phyloP scores from a whole-genome alignment of 176 grass and related monocot genomes.

The Cenchrus americanus region DNA sequence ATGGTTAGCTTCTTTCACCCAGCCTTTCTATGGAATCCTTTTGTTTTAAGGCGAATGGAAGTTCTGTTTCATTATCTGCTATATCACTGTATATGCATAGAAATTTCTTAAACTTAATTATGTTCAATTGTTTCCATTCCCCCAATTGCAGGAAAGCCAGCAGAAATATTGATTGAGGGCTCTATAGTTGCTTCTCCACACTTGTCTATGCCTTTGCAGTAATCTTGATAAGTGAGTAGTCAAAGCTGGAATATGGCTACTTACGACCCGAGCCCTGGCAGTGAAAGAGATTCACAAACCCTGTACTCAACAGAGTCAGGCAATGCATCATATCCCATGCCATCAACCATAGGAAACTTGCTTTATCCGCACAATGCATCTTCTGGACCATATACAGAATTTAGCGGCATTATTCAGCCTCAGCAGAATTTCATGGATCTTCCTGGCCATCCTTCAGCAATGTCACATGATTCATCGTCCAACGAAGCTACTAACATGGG shows the following conservation, averaged over 20 bases:
- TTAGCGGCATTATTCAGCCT: constrained; percentile 57
- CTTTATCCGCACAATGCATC: constrained; percentile 66
- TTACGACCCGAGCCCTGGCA: constrained; percentile 69
- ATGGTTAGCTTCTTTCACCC: constrained; percentile 1
- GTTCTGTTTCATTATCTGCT: neutral
- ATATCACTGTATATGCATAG: neutral
- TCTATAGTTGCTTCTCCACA: constrained; percentile 26
- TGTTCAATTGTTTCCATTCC: constrained; percentile 2
- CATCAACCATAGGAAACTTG: constrained; percentile 68
- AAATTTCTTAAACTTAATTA: constrained; percentile 6
- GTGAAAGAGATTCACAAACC: constrained; percentile 71
- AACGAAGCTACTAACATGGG: constrained; percentile 63
- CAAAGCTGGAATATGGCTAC: constrained; percentile 68
- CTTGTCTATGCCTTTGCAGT: constrained; percentile 31
- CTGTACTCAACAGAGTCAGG: constrained; percentile 57
- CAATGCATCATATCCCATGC: constrained; percentile 64
- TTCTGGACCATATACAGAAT: constrained; percentile 68
- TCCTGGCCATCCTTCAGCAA: constrained; percentile 51
- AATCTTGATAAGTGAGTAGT: constrained; percentile 35
- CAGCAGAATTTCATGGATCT: constrained; percentile 68
- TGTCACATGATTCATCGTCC: constrained; percentile 59
- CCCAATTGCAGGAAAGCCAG: constrained; percentile 32
- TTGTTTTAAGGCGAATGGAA: neutral
- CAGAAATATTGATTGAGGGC: constrained; percentile 16
- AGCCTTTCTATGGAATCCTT: neutral